phyloP scores from a whole-genome alignment of 371 early-diverging fungal species.

The Haplosporangium sp. region DNA sequence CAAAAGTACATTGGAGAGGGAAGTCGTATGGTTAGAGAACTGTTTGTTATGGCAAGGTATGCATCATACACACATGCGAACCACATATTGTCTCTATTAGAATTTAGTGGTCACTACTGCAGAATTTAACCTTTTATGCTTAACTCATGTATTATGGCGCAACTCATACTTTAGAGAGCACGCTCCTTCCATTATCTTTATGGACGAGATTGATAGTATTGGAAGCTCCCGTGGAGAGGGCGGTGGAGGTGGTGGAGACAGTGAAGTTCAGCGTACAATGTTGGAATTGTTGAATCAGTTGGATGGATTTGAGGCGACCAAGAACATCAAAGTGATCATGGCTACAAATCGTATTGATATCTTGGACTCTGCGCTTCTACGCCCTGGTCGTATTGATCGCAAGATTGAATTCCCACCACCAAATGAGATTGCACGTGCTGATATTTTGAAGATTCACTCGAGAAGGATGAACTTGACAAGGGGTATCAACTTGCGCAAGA shows the following conservation, averaged over 20 bases:
- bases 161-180: conserved; percentile 72
- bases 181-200: conserved; percentile 99
- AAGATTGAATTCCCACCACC: conserved; percentile 99
- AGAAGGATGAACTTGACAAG: conserved; percentile 99
- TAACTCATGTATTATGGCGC: no score
- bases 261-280: conserved; percentile 99
- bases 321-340: conserved; percentile 99
- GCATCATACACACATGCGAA: background rate
- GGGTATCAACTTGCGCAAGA: conserved; percentile 96
- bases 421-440: conserved; percentile 95
- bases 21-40: conserved; percentile 98
- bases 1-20: conserved; percentile 99
- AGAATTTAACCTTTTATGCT: no score
- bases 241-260: conserved; percentile 90
- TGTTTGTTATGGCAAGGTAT: conserved; percentile 99
- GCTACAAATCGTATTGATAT: conserved; percentile 99
- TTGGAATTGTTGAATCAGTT: conserved; percentile 99
- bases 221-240: conserved; percentile 95
- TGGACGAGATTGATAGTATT: conserved; percentile 99
- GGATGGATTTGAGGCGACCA: conserved; percentile 99
- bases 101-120: no score
- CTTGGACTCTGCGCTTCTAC: conserved; percentile 96
- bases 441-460: conserved; percentile 99
- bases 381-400: conserved; percentile 99
- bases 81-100: background rate